Percentiles rank a stretch among this genome's conserved stretches.
Conservation (phyloP, 176 grass and related monocot species). For the Cymbopogon citratus region DNA sequence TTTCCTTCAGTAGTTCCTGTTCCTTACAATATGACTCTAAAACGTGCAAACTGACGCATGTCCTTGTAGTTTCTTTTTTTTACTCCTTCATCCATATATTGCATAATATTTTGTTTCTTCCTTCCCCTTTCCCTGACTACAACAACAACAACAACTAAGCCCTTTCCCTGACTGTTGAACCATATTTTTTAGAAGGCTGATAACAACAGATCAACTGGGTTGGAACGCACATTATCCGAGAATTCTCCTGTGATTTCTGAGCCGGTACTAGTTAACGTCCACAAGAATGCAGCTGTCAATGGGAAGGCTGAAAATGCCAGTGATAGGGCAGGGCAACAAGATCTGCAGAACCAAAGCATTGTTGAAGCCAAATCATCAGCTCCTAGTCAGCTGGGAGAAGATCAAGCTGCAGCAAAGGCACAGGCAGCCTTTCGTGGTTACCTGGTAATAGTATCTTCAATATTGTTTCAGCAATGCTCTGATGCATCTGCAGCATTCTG, state of each 20-base stretch:
- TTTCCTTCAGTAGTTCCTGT: not conserved
- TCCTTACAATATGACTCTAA: not conserved
- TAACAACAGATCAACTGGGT: slow-evolving; percentile 45
- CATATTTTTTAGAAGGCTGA: slow-evolving; percentile 36
- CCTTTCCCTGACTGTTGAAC: not conserved
- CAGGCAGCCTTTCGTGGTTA: slow-evolving; percentile 96
- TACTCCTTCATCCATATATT: slow-evolving; percentile 3
- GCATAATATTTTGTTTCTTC: not conserved
- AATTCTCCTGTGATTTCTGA: slow-evolving; percentile 74
- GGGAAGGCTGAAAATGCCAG: slow-evolving; percentile 38
- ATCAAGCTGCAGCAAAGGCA: slow-evolving; percentile 76
- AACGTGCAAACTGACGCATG: not conserved
- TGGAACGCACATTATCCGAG: slow-evolving; percentile 39
- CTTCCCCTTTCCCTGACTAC: too few relatives aligned
- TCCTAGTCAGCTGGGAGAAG: slow-evolving; percentile 45
- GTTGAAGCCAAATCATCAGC: slow-evolving; percentile 25
- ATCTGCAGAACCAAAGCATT: slow-evolving; percentile 27
- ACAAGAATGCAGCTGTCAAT: slow-evolving; percentile 33
- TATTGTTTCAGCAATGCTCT: not conserved
- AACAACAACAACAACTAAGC: too few relatives aligned
- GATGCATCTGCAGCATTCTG: not conserved
- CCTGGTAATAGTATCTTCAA: slow-evolving; percentile 45
- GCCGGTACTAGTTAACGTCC: slow-evolving; percentile 52
- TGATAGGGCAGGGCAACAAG: slow-evolving; percentile 19
- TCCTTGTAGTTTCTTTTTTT: not conserved